Base-by-base conservation (phyloP, 495 filamentous ascomycete species). In the Amorphotheca resinae region DNA sequence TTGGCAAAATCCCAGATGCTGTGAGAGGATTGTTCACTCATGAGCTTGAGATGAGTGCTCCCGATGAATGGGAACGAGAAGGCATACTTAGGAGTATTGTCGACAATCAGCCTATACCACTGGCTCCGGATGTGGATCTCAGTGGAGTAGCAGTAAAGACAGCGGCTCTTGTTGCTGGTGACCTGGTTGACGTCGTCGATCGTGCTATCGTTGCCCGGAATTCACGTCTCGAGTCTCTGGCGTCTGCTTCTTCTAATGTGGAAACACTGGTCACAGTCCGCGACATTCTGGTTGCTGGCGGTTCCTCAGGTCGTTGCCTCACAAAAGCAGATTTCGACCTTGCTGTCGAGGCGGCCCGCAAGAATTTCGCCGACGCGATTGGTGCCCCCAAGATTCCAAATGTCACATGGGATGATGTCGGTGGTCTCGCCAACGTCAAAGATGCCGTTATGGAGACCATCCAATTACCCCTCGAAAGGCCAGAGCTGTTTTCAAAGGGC, bases 321-420 rank as follows among this genome's bases (percentile, higher is more conserved):
- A 88, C 76, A n/a, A 87, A 82, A 53, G 67, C 73, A 2, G 91
- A 99, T 61, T 91, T 96, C 45, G 85, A 93, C 51, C 57, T 77
- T 14, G 91, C 91, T 0, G 86, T 96, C 5, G 93, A 95, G 41
- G 84, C 85, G 14, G 91, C 93, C 1, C 79, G 91, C 25, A 93
- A 94, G 70, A 96, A 95, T 59, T 96, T 99, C 56, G 84, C 89
- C 3, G 93, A 96, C 59, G 77, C 88, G 9, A 96, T 99, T 51
- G 93, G 93, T 33, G 93, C 91, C 23, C 91, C 91, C 1, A 95
- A 95, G 70, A 98, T 98, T 54, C 91, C 91, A 9, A 94, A 95
- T 52, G 93, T 99, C 2, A 74, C 74, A 41, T 96, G 93, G 93
- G 80, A 87, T 42, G 93, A 99, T 60, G 91, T 99, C 40, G 91